Evolutionary conservation across 2,329 filamentous ascomycete genomes (phyloP).

Genomic region (Trichocomaceae sp.): DNA sequence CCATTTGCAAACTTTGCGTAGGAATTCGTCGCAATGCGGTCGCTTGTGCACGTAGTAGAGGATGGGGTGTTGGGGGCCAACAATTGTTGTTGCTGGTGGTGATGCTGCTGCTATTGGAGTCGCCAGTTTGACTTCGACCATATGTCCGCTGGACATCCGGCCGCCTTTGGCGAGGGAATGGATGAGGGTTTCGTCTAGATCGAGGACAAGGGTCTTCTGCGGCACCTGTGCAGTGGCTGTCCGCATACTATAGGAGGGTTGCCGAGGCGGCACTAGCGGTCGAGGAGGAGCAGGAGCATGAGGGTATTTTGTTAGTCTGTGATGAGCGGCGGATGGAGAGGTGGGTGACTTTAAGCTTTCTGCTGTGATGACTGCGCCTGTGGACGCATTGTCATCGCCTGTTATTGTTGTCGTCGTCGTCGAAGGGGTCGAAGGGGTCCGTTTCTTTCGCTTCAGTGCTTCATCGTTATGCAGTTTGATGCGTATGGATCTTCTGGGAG

Average conservation of each 20-base stretch:
- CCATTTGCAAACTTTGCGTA: constrained; percentile 94
- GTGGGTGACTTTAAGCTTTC: constrained; percentile 90
- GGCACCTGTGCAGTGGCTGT: constrained; percentile 41
- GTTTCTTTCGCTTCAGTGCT: constrained; percentile 55
- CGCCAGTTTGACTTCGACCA: constrained; percentile 87
- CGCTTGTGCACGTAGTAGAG: constrained; percentile 98
- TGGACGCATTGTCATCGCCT: constrained; percentile 17
- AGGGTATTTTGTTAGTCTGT: constrained; percentile 77
- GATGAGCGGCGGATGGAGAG: constrained; percentile 56
- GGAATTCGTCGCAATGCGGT: constrained; percentile 91
- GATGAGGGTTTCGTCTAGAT: constrained; percentile 94
- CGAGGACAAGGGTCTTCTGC: constrained; percentile 89
- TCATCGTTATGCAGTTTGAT: constrained; percentile 85
- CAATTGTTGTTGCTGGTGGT: no score
- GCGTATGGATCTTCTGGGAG: constrained; percentile 72
- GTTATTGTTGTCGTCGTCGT: no score
- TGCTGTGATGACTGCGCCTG: constrained; percentile 53
- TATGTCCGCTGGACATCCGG: constrained; percentile 91
- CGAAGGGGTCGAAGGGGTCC: constrained; percentile 23
- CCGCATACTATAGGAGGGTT: constrained; percentile 70
- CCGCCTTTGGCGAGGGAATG: constrained; percentile 97
- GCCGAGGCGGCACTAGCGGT: constrained; percentile 78
- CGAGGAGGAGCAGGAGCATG: constrained; percentile 82
- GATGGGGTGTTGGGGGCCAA: constrained; percentile 88
- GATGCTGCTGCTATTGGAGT: constrained; percentile 35